Conservation (phyloP, 1,139 yeast species). For the Sugiyamaella sp. region DNA sequence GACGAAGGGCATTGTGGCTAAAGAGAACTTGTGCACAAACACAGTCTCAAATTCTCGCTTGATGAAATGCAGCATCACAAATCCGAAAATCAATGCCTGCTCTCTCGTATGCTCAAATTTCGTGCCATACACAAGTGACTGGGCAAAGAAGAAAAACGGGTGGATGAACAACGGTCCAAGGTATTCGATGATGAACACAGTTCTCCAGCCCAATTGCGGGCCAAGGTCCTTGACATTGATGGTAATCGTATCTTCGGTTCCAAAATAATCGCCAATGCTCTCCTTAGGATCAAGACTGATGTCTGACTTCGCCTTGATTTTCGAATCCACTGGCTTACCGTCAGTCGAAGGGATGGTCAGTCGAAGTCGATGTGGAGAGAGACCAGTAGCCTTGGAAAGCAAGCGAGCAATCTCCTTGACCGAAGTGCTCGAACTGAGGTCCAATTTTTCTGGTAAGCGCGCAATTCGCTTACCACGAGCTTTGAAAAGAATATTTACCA, state of each 20-base stretch:
- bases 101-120: slow-evolving; percentile 49
- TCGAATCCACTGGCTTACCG: slow-evolving; percentile 30
- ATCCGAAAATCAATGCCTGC: slow-evolving; percentile 55
- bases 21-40: slow-evolving; percentile 80
- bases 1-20: slow-evolving; percentile 88
- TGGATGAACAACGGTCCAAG: slow-evolving; percentile 86
- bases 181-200: slow-evolving; percentile 85
- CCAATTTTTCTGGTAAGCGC: slow-evolving; percentile 37
- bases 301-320: slow-evolving; percentile 43
- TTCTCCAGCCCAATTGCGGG: slow-evolving; percentile 89
- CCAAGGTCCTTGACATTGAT: slow-evolving; percentile 82
- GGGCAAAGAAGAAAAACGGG: slow-evolving; percentile 60
- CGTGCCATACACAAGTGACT: slow-evolving; percentile 42
- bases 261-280: slow-evolving; percentile 42
- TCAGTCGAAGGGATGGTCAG: slow-evolving; percentile 40
- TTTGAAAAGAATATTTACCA: slow-evolving; percentile 36
- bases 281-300: slow-evolving; percentile 43
- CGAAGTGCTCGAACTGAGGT: slow-evolving; percentile 34
- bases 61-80: slow-evolving; percentile 73
- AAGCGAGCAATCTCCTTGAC: slow-evolving; percentile 33
- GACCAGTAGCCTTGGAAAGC: slow-evolving; percentile 38
- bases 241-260: slow-evolving; percentile 37
- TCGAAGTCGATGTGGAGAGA: slow-evolving; percentile 41
- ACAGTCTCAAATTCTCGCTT: slow-evolving; percentile 90
- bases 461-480: slow-evolving; percentile 34